Evolutionary conservation across 176 grass and related monocot genomes (phyloP).

Genomic region (Lolium perenne): DNA sequence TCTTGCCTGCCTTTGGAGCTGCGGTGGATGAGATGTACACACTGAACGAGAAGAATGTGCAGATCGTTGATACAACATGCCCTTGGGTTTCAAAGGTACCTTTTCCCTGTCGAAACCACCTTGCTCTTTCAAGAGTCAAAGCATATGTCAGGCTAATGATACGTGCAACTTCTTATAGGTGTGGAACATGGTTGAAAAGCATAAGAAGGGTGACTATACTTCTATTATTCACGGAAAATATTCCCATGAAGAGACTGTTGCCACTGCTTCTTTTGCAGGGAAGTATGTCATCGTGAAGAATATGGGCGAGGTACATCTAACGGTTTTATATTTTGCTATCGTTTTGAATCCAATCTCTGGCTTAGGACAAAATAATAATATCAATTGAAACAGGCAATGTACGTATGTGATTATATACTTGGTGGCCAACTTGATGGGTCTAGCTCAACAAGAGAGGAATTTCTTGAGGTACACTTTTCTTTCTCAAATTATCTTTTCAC

Average conservation of each 20-base stretch:
- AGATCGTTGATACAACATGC: constrained; percentile 97
- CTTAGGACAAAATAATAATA: constrained; percentile 20
- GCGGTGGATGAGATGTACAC: constrained; percentile 95
- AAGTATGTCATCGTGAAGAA: constrained; percentile 93
- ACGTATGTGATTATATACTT: constrained; percentile 96
- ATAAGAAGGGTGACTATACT: constrained; percentile 96
- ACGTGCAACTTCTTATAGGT: constrained; percentile 53
- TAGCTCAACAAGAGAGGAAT: constrained; percentile 87
- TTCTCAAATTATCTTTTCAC: constrained; percentile 11
- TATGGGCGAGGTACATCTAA: constrained; percentile 71
- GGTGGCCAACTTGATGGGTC: constrained; percentile 89
- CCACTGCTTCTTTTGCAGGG: constrained; percentile 94
- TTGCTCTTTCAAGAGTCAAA: neutral
- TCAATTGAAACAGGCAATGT: constrained; percentile 63
- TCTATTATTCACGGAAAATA: constrained; percentile 99
- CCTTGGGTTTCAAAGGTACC: constrained; percentile 98
- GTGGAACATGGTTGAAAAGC: constrained; percentile 99
- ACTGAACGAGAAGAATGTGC: constrained; percentile 94
- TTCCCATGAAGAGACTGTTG: constrained; percentile 93
- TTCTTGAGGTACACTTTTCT: constrained; percentile 66
- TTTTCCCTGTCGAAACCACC: neutral
- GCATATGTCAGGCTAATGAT: constrained; percentile 7
- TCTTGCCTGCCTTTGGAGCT: constrained; percentile 96
- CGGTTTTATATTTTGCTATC: constrained; percentile 5
- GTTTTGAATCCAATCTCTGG: neutral